phyloP scores from a whole-genome alignment of 257 asterid genomes.

The Anisodus tanguticus region DNA sequence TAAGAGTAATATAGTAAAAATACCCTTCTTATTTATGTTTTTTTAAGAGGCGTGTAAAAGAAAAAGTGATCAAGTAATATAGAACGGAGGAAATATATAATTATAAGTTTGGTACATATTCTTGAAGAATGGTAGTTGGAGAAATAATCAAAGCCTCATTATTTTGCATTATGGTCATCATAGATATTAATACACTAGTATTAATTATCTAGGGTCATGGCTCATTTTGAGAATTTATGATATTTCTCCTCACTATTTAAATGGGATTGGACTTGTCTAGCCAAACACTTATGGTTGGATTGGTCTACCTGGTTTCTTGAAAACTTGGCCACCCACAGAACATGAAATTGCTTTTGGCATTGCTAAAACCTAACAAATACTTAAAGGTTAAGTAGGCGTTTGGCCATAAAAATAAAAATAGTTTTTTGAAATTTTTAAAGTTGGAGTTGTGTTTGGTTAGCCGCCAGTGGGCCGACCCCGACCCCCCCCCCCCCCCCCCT shows the following conservation, averaged over 20 bases:
- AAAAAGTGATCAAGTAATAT: no score
- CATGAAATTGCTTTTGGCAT: background rate
- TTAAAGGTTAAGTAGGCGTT: background rate
- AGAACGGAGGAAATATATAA: background rate
- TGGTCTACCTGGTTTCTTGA: constrained; percentile 7
- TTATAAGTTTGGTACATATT: background rate
- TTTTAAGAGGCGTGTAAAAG: no score
- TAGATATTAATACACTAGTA: constrained; percentile 1
- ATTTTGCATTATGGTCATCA: background rate
- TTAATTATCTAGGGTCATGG: constrained; percentile 9
- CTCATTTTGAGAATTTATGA: constrained; percentile 19
- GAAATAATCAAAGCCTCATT: constrained; percentile 8
- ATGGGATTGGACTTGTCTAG: background rate
- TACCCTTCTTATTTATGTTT: no score
- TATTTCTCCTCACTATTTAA: background rate
- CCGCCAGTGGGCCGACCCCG: no score
- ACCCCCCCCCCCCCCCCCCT: no score
- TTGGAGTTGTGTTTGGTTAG: no score
- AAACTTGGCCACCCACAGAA: background rate
- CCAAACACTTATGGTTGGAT: constrained; percentile 1
- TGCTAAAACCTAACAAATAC: background rate
- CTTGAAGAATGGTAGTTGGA: constrained; percentile 20
- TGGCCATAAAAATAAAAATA: no score
- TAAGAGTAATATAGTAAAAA: no score
- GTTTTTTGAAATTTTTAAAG: no score